These are phyloP conservation scores for Aspergillus pseudoglaucus DNA, from an alignment of 2,329 filamentous ascomycete species.

Conservation along the genomic window DNA sequence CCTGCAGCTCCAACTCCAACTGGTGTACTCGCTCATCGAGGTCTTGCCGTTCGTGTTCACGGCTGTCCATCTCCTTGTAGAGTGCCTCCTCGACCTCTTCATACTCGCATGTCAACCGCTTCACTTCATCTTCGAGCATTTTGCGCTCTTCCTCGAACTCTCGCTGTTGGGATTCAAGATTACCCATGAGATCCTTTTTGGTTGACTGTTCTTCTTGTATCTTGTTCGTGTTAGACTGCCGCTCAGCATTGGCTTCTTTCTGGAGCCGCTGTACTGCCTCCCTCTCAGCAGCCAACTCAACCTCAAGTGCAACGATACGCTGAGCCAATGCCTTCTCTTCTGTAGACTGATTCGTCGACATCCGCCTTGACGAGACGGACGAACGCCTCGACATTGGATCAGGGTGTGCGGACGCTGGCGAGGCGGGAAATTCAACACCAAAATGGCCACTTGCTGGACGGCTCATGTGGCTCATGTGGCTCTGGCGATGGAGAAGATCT, in stretches of 20 bases:
- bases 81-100: slow-evolving; percentile 92
- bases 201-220: slow-evolving; percentile 82
- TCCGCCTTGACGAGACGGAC: slow-evolving; percentile 55
- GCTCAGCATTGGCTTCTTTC: slow-evolving; percentile 58
- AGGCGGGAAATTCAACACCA: slow-evolving; percentile 34
- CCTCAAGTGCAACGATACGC: slow-evolving; percentile 63
- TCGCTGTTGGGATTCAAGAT: slow-evolving; percentile 84
- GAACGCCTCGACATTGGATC: slow-evolving; percentile 49
- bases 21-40: slow-evolving; percentile 62
- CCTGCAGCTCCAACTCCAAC: slow-evolving; percentile 66
- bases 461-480: slow-evolving; percentile 48
- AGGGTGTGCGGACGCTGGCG: slow-evolving; percentile 36
- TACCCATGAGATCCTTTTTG: slow-evolving; percentile 88
- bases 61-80: slow-evolving; percentile 72
- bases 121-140: slow-evolving; percentile 73
- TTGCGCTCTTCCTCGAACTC: slow-evolving; percentile 84
- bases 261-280: slow-evolving; percentile 62
- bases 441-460: slow-evolving; percentile 49
- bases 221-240: slow-evolving; percentile 57
- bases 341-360: slow-evolving; percentile 53
- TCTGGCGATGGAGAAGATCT: slow-evolving; percentile 82
- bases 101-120: slow-evolving; percentile 61
- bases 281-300: slow-evolving; percentile 67
- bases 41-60: slow-evolving; percentile 70
- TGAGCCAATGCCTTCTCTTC: slow-evolving; percentile 58